phyloP scores from a whole-genome alignment of 257 asterid genomes.

The Lycium barbarum region DNA sequence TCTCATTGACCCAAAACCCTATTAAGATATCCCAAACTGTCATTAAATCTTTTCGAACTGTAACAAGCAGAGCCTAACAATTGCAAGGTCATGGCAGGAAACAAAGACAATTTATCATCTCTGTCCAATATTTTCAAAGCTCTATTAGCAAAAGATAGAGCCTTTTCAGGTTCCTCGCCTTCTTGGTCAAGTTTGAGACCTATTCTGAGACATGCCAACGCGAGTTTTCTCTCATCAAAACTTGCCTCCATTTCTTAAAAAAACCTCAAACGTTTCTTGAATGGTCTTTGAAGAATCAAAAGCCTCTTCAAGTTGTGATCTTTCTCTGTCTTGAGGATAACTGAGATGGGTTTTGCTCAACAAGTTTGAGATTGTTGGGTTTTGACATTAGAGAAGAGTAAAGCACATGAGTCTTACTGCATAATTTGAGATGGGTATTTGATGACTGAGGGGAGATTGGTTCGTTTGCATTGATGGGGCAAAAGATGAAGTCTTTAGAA shows the following conservation, averaged over 20 bases:
- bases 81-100: conserved; percentile 88
- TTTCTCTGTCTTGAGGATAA: conserved; percentile 76
- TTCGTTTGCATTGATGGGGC: conserved; percentile 27
- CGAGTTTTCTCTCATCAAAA: conserved; percentile 76
- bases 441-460: conserved; percentile 35
- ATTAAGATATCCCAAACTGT: conserved; percentile 82
- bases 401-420: conserved; percentile 42
- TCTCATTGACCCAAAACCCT: conserved; percentile 66
- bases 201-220: conserved; percentile 77
- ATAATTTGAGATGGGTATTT: conserved; percentile 44
- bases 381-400: conserved; percentile 42
- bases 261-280: conserved; percentile 77
- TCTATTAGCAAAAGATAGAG: conserved; percentile 68
- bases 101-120: conserved; percentile 61
- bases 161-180: conserved; percentile 76
- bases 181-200: conserved; percentile 87
- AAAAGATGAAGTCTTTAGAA: conserved; percentile 39
- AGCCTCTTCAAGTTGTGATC: conserved; percentile 75
- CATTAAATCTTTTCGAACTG: conserved; percentile 70
- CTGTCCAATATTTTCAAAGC: conserved; percentile 71
- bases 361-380: conserved; percentile 42
- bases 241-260: conserved; percentile 65
- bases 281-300: conserved; percentile 80
- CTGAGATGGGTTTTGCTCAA: conserved; percentile 47
- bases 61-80: conserved; percentile 77